Percentiles rank a stretch among this genome's conserved stretches.
phyloP scores from a whole-genome alignment of 2,329 filamentous ascomycete genomes.

The Rutstroemia sp. region DNA sequence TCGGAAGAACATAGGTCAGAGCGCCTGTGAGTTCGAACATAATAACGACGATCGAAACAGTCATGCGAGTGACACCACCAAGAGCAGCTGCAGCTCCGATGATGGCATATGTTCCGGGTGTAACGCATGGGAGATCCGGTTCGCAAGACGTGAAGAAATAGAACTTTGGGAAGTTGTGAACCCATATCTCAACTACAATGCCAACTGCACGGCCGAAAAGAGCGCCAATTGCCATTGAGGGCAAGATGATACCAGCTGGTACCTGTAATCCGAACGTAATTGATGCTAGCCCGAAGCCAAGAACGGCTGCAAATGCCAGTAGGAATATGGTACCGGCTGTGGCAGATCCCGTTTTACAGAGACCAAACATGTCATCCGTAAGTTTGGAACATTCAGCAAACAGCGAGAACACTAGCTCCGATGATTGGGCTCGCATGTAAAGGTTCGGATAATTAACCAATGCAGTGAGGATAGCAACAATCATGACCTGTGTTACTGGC shows the following conservation, averaged over 20 bases:
- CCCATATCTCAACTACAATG: constrained; percentile 83
- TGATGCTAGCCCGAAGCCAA: constrained; percentile 78
- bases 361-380: constrained; percentile 76
- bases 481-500: constrained; percentile 71
- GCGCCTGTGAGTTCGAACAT: constrained; percentile 98
- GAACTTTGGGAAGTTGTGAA: constrained; percentile 40
- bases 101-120: constrained; percentile 92
- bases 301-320: constrained; percentile 70
- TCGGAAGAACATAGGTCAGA: constrained; percentile 90
- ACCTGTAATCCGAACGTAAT: constrained; percentile 93
- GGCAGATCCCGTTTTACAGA: constrained; percentile 81
- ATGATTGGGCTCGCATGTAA: constrained; percentile 89
- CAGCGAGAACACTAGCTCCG: constrained; percentile 83
- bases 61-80: constrained; percentile 90
- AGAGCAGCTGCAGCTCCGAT: constrained; percentile 93
- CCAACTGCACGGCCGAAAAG: constrained; percentile 84
- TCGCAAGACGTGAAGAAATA: constrained; percentile 8
- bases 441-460: constrained; percentile 92
- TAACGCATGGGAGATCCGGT: constrained; percentile 77
- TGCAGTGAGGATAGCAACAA: constrained; percentile 75
- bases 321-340: constrained; percentile 77
- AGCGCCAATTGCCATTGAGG: constrained; percentile 92
- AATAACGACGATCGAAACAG: constrained; percentile 96
- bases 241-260: constrained; percentile 89
- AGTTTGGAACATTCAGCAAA: constrained; percentile 85